phyloP scores from a whole-genome alignment of 305 asterid species.

The Solanum hybrid region DNA sequence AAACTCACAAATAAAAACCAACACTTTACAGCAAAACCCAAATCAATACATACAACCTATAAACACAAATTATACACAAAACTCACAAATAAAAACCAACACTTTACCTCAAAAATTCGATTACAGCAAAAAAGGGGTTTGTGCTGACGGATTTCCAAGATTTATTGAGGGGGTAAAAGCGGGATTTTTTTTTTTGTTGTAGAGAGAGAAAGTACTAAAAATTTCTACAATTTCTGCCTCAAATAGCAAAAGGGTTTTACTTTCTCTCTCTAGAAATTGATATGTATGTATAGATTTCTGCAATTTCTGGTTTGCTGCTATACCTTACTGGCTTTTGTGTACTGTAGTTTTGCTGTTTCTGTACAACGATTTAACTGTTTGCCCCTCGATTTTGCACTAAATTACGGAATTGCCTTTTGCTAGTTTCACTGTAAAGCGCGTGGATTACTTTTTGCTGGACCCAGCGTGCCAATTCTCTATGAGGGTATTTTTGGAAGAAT shows the following conservation, averaged over 20 bases:
- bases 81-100: background rate
- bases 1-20: background rate
- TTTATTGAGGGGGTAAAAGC: background rate
- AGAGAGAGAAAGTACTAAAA: constrained; percentile 7
- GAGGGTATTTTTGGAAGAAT: background rate
- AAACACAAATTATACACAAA: background rate
- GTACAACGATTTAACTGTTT: background rate
- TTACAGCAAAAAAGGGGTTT: background rate
- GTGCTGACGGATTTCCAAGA: background rate
- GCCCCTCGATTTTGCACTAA: constrained; percentile 23
- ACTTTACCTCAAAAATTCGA: constrained; percentile 4
- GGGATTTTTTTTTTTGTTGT: background rate
- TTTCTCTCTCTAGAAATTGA: constrained; percentile 18
- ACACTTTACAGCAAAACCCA: constrained; percentile 6
- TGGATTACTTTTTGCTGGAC: background rate
- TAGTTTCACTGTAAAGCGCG: background rate
- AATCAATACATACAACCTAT: background rate
- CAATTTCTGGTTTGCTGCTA: background rate
- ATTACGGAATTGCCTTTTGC: constrained; percentile 21
- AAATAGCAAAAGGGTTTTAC: constrained; percentile 8
- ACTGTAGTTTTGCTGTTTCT: constrained; percentile 31
- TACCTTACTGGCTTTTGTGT: constrained; percentile 20
- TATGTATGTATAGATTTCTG: background rate
- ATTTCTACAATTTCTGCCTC: background rate
- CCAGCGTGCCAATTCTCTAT: background rate